Percentiles rank a stretch among this genome's conserved stretches.
phyloP scores from a whole-genome alignment of 257 asterid species.

The Lavandula angustifolia region DNA sequence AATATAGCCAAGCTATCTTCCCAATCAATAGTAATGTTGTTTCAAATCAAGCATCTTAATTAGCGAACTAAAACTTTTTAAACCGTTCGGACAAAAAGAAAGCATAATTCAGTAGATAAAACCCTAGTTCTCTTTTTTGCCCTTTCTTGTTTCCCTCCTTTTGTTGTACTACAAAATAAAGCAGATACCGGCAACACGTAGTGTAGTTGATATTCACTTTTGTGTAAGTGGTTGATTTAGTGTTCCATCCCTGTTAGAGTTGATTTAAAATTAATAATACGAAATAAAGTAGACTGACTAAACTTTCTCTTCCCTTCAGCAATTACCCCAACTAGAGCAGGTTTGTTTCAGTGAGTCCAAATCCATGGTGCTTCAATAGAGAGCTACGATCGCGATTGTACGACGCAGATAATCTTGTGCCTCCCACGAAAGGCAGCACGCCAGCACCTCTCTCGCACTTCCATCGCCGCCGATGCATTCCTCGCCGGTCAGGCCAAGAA shows the following conservation, averaged over 20 bases:
- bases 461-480: no score
- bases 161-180: not conserved
- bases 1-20: not conserved
- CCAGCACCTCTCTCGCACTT: no score
- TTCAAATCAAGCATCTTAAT: not conserved
- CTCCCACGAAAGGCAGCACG: no score
- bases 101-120: constrained; percentile 1
- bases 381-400: constrained; percentile 21
- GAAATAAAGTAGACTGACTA: no score
- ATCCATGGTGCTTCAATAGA: constrained; percentile 51
- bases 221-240: no score
- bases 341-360: constrained; percentile 51
- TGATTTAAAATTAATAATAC: no score
- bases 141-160: not conserved
- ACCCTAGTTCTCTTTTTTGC: not conserved
- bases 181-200: no score
- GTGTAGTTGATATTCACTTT: no score
- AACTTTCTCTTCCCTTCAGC: constrained; percentile 28
- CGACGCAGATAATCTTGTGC: no score
- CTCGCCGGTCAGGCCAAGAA: no score
- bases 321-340: constrained; percentile 60
- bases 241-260: no score
- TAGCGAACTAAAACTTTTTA: not conserved
- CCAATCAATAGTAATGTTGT: not conserved
- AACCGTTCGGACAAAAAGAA: not conserved